Evolutionary conservation across 2,329 filamentous ascomycete genomes (phyloP), one percentile per base, ranked within the genome.

Genomic region (Plenodomus tracheiphilus): DNA sequence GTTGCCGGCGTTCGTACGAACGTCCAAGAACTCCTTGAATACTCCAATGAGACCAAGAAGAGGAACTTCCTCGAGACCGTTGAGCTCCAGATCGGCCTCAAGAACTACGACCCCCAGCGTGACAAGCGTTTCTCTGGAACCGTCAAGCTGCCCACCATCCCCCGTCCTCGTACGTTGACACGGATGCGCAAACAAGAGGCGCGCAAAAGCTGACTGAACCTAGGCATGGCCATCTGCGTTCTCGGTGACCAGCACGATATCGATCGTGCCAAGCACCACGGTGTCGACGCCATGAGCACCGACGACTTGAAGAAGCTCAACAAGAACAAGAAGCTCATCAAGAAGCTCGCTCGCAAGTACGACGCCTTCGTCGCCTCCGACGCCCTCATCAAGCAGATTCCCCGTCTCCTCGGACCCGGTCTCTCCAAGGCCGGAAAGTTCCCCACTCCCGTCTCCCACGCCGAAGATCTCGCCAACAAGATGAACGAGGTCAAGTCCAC

Each of bases 251-350:
- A 95, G 87, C 93, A 97, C 85, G 94, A 99, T 85, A 95, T 99
- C 76, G 94, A 99, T 79, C 92, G 94, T 85, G 93, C 94, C 76
- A 99, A 99, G 88, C 94, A 99, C 85, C 89, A 91, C 74, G 93
- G 91, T 78, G 86, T 97, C 69, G 94, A 99, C 76, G 91, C 93
- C 82, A 97, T 97, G 94, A 96, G 90, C 74, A 81, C 90, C 65
- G 94, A 99, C 74, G 94, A 99, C 81, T 82, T 99, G 82, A 99
- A 99, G 90, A 99, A 99, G 89, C 91, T 99, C 69, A 99, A 99
- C 89, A 99, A 99, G 91, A 99, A 99, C 91, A 97, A 99, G 90
- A 99, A 99, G 89, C 88, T 97, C 74, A 97, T 99, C 88, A 99
- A 99, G 91, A 99, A 99, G 89, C 89, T 99, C 66, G 94, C 94